Percentiles rank a stretch among this genome's conserved stretches.
These are phyloP conservation scores for Rhizopogon sp. DNA, from an alignment of 768 basidiomycete genomes.

Conservation along the genomic window DNA sequence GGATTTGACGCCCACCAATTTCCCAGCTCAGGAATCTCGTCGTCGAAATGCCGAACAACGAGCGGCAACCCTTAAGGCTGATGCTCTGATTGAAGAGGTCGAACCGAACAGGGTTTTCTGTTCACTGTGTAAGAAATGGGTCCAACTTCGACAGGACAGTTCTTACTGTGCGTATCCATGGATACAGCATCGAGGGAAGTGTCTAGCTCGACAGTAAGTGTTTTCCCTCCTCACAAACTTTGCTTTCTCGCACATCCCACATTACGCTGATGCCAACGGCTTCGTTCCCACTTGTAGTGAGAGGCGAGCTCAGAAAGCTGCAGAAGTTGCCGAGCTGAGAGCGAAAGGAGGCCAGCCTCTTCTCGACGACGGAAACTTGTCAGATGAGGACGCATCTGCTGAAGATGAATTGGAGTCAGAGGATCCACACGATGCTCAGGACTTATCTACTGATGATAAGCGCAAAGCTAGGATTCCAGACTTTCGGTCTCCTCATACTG, in stretches of 20 bases:
- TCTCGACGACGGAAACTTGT: conserved; percentile 21
- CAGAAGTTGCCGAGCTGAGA: conserved; percentile 45
- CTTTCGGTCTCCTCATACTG: conserved; percentile 9
- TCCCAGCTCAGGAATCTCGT: conserved; percentile 59
- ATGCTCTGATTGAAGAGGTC: conserved; percentile 60
- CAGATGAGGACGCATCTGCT: conserved; percentile 25
- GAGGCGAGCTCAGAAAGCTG: conserved; percentile 50
- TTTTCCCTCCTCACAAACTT: conserved; percentile 7
- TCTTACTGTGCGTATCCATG: conserved; percentile 81
- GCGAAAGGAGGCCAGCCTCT: conserved; percentile 26
- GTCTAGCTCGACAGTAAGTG: conserved; percentile 65
- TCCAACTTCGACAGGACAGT: conserved; percentile 74
- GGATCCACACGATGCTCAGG: conserved; percentile 23
- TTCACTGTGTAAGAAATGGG: conserved; percentile 74
- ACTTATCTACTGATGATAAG: conserved; percentile 17
- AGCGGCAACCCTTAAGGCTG: conserved; percentile 63
- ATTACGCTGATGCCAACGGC: conserved; percentile 1
- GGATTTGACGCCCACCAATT: conserved; percentile 54
- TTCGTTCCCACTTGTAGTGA: conserved; percentile 34
- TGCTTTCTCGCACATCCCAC: not conserved
- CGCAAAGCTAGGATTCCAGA: conserved; percentile 21
- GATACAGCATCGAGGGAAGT: conserved; percentile 74
- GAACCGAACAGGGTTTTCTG: conserved; percentile 77
- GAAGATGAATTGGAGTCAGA: conserved; percentile 36
- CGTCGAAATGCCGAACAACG: conserved; percentile 77